Base-by-base conservation (phyloP, 2,329 filamentous ascomycete genomes). In the Fusarium zealandicum region DNA sequence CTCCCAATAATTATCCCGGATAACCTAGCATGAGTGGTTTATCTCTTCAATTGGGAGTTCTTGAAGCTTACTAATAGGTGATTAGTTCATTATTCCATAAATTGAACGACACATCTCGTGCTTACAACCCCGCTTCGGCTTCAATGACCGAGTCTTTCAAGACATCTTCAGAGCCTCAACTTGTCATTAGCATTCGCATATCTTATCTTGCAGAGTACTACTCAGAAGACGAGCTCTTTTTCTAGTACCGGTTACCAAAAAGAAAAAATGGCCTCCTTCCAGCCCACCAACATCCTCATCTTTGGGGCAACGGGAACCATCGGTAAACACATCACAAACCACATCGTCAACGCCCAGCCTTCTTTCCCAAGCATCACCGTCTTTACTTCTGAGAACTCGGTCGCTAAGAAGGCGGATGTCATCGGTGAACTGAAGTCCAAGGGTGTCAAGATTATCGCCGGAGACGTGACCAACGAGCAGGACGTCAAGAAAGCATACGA, bases 401-500 rank as follows among this genome's bases (percentile, higher is more conserved):
- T 61, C 2, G 2, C 38, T 7, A 59, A 38, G 3, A 72, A 72
- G 28, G 12, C 57, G 1, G 60, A 57, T 0, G 42, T 54, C 13
- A 54, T 72, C 8, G 28, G 57, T 10, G 54, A 57, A 1, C 43
- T 70, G 8, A 65, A 63, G 25, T 61, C 62, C 3, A 62, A 59
- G 43, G 60, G 58, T 0, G 61, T 59, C 22, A 61, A 59, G 4
- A 32, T 73, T 10, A 51, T 73, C 32, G 65, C 52, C 1, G 71
- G 71, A 10, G 68, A 72, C 6, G 39, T 88, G 38, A 79, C 74
- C 6, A 62, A 60, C 5, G 43, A 65, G 2, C 37, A 59, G 1
- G 62, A 77, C 82, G 49, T 85, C 73, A 71, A 85, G 80, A 75
- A 76, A n/a, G 85, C 86, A 3, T 89, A 84, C 60, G 64, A 78